Percentiles rank a stretch among this genome's conserved stretches.
Evolutionary conservation across 345 rosid genomes (phyloP).

Genomic region (rapeseed (Brassica napus)): Da-Ae NC_063442.1:10497001-10497500

Average conservation of each 20-base stretch:
- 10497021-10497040: not conserved
- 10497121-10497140: not conserved
- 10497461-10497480: not conserved
- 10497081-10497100: conserved; percentile 12
- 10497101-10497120: not conserved
- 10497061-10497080: not conserved
- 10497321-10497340: not conserved
- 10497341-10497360: not conserved
- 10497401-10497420: too few relatives aligned
- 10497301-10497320: not conserved
- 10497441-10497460: not conserved
- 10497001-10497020: not conserved
- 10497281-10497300: not conserved
- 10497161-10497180: conserved; percentile 3
- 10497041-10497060: not conserved
- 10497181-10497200: not conserved
- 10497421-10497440: too few relatives aligned
- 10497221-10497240: not conserved
- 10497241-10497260: conserved; percentile 8
- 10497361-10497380: not conserved
- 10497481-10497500: not conserved
- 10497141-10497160: not conserved
- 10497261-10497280: conserved; percentile 2
- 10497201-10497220: conserved; percentile 9
- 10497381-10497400: too few relatives aligned